Conservation (phyloP, 768 basidiomycete species). For the Leucocoprinus birnbaumii region DNA sequence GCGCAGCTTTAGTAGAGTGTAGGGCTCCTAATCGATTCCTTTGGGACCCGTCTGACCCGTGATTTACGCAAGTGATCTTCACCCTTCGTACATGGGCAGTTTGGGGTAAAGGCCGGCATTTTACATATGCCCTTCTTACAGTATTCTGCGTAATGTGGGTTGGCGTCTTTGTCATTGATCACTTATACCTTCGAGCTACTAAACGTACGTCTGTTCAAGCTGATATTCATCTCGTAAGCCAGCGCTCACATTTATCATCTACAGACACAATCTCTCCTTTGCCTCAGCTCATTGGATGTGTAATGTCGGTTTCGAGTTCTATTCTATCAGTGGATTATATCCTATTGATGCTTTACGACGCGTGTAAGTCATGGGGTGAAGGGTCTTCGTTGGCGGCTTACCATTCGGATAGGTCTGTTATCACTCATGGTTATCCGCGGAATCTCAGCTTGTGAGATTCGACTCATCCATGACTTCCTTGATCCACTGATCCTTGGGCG, state of each 20-base stretch:
- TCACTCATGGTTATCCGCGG: background rate
- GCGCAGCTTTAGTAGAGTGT: background rate
- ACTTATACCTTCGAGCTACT: background rate
- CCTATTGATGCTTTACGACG: constrained; percentile 4
- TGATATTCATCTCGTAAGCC: background rate
- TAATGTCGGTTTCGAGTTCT: background rate
- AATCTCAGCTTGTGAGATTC: background rate
- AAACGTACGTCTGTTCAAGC: background rate
- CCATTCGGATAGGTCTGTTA: background rate
- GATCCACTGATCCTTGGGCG: background rate
- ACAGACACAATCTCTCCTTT: background rate
- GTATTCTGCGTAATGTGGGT: background rate
- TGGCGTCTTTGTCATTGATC: background rate
- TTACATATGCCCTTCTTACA: background rate
- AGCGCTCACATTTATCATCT: background rate
- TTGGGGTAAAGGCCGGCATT: background rate
- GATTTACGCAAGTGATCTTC: constrained; percentile 1
- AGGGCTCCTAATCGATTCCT: background rate
- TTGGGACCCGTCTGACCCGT: too few relatives aligned
- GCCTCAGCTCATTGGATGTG: constrained; percentile 3
- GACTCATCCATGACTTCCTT: too few relatives aligned
- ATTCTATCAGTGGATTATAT: background rate
- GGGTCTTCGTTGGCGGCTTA: background rate
- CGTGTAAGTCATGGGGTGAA: background rate
- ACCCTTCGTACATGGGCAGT: constrained; percentile 6